These are phyloP conservation scores for Cyphellophora europaea DNA, from an alignment of 2,329 filamentous ascomycete genomes.

Conservation along the genomic window DNA sequence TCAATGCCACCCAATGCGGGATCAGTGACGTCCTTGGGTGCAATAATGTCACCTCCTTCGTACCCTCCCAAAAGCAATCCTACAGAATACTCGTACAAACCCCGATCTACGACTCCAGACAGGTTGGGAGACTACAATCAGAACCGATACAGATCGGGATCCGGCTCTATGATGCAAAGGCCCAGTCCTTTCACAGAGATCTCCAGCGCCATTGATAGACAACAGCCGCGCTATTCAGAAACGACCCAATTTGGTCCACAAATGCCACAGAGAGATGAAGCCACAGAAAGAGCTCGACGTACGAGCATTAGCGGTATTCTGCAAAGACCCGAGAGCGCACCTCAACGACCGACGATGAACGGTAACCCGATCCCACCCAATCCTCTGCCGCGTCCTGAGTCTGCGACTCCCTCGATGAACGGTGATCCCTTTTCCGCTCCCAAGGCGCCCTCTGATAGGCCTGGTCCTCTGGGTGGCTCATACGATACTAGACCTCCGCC, in stretches of 20 bases:
- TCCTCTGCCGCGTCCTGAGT: neutral
- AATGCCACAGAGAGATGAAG: constrained; percentile 10
- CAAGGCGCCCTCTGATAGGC: neutral
- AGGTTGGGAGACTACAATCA: constrained; percentile 26
- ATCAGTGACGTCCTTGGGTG: constrained; percentile 24
- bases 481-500: constrained; percentile 18
- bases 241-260: constrained; percentile 1
- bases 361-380: too few relatives aligned
- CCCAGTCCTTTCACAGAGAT: constrained; percentile 7
- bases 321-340: constrained; percentile 29
- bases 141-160: constrained; percentile 22
- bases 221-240: neutral
- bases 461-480: constrained; percentile 3
- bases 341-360: constrained; percentile 5
- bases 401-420: neutral
- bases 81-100: constrained; percentile 53
- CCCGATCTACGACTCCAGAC: constrained; percentile 66
- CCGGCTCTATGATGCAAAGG: constrained; percentile 16
- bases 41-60: constrained; percentile 34
- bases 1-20: constrained; percentile 22
- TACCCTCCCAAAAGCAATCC: constrained; percentile 33
- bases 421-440: neutral
- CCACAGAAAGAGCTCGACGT: constrained; percentile 23
- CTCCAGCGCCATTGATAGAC: neutral
- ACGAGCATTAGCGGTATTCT: constrained; percentile 34